Percentiles rank a stretch among this genome's conserved stretches.
These are phyloP conservation scores for Hyaloscypha hepaticicola DNA, from an alignment of 495 filamentous ascomycete genomes.

Conservation along the genomic window DNA sequence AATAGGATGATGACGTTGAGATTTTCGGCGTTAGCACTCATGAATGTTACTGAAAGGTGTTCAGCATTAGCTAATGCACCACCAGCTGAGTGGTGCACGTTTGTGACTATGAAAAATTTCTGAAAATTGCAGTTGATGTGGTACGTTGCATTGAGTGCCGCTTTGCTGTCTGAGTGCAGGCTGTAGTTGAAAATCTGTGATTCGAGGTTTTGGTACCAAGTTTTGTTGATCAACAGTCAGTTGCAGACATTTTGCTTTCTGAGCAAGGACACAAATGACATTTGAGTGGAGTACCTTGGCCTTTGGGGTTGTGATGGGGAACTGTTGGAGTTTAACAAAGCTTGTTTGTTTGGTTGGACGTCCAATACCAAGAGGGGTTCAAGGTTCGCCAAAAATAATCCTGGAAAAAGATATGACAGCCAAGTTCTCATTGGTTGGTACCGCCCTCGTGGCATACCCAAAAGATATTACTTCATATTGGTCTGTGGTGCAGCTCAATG, in stretches of 20 bases:
- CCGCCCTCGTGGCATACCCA: too few relatives aligned
- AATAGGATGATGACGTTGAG: neutral
- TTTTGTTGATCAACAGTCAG: neutral
- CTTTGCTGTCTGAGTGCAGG: neutral
- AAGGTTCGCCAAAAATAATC: neutral
- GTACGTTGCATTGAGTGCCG: too few relatives aligned
- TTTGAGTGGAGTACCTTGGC: neutral
- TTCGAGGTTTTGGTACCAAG: neutral
- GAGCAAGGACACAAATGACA: neutral
- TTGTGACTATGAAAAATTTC: neutral
- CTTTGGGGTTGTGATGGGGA: neutral
- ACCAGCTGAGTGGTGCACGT: neutral
- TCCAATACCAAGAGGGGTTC: neutral
- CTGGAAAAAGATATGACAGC: neutral
- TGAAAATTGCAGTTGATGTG: too few relatives aligned
- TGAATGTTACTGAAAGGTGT: neutral
- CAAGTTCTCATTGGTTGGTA: neutral
- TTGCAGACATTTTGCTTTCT: neutral
- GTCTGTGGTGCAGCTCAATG: neutral
- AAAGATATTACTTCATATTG: too few relatives aligned
- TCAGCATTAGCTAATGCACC: too few relatives aligned
- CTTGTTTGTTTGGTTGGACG: neutral
- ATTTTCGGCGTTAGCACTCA: neutral
- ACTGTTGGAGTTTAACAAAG: neutral
- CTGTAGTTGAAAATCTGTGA: neutral